Evolutionary conservation across 2,329 filamentous ascomycete genomes (phyloP).

Genomic region (Aspergillus pseudoviridinutans): DNA sequence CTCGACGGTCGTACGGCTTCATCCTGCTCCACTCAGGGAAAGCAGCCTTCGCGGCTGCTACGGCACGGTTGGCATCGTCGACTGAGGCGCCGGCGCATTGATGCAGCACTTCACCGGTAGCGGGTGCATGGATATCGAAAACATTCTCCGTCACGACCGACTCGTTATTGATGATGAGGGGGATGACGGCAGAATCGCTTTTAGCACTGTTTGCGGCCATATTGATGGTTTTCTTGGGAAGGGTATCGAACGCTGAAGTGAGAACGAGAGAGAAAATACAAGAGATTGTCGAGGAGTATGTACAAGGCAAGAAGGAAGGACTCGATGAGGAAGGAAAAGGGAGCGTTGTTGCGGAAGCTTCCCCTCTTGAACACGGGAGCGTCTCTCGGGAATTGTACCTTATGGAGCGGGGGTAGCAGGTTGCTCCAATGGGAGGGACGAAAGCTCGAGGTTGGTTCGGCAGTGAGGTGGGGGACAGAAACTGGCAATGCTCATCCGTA

Average conservation of each 20-base stretch:
- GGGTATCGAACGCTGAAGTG: neutral
- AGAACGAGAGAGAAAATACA: neutral
- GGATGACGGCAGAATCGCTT: constrained; percentile 23
- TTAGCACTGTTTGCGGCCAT: constrained; percentile 10
- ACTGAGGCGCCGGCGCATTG: constrained; percentile 55
- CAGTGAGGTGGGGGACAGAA: constrained; percentile 6
- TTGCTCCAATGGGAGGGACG: constrained; percentile 1
- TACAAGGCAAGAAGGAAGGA: neutral
- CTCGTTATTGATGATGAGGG: constrained; percentile 44
- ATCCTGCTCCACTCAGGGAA: constrained; percentile 66
- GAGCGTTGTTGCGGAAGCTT: neutral
- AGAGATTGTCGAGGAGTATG: neutral
- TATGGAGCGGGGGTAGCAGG: neutral
- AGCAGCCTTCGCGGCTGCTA: constrained; percentile 61
- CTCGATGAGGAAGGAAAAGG: neutral
- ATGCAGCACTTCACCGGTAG: constrained; percentile 50
- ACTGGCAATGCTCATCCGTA: neutral
- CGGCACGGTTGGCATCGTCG: constrained; percentile 53
- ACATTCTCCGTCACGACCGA: constrained; percentile 36
- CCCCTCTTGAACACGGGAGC: neutral
- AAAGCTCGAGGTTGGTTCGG: neutral
- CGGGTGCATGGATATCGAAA: constrained; percentile 54
- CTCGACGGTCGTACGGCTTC: constrained; percentile 58
- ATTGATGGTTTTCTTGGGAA: neutral
- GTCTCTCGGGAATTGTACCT: neutral